phyloP scores from a whole-genome alignment of 2,329 filamentous ascomycete species.

The Bipolaris cookei region DNA sequence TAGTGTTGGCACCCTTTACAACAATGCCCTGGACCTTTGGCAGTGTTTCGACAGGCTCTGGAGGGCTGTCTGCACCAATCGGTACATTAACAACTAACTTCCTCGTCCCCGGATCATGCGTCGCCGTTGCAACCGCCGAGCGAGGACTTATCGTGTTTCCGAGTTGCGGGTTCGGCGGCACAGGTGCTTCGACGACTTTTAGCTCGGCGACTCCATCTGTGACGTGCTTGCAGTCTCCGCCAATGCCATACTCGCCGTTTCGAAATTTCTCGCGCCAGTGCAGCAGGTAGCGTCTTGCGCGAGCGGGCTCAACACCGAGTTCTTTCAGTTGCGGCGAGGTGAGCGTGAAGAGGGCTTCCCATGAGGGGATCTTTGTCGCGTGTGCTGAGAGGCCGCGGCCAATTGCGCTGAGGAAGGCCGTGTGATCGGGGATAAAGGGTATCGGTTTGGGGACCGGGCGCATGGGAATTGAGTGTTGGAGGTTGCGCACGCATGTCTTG shows the following conservation, averaged over 20 bases:
- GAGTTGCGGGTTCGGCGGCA: constrained; percentile 37
- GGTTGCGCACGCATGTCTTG: constrained; percentile 42
- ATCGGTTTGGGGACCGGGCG: constrained; percentile 71
- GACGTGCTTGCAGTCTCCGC: constrained; percentile 80
- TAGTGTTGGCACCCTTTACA: constrained; percentile 70
- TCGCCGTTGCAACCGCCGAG: constrained; percentile 56
- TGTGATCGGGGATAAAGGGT: constrained; percentile 82
- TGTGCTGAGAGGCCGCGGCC: constrained; percentile 85
- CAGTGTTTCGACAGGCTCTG: constrained; percentile 55
- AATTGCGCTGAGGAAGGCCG: constrained; percentile 88
- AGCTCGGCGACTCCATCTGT: constrained; percentile 63
- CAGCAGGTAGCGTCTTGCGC: constrained; percentile 81
- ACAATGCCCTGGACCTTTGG: constrained; percentile 68
- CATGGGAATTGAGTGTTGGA: constrained; percentile 51
- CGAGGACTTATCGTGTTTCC: constrained; percentile 34
- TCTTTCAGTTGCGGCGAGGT: constrained; percentile 77
- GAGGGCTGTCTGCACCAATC: constrained; percentile 46
- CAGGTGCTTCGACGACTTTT: constrained; percentile 63
- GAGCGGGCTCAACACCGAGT: constrained; percentile 84
- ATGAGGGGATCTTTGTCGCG: constrained; percentile 83
- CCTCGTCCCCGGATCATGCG: constrained; percentile 60
- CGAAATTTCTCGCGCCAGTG: constrained; percentile 87
- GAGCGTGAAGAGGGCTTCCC: constrained; percentile 87
- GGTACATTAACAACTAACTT: constrained; percentile 67
- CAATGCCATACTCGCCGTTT: constrained; percentile 76